Evolutionary conservation across 805 yeast species (phyloP), one percentile per base, ranked within the genome.

Genomic region (Maudiozyma pseudohumilis): DNA sequence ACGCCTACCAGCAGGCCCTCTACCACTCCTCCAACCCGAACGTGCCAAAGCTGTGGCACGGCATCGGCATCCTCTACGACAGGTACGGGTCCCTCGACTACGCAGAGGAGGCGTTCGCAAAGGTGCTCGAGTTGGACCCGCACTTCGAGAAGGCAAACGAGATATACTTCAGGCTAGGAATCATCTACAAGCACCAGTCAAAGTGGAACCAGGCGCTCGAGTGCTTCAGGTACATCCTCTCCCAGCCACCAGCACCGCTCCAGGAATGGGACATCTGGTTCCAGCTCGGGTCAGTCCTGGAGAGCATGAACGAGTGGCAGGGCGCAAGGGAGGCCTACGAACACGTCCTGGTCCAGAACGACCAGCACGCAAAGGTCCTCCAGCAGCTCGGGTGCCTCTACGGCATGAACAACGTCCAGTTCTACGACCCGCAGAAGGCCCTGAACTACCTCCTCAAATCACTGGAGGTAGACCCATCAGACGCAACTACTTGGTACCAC

Each of bases 201-300:
- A 87, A 89, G 61, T 72, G 84, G 56, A 74, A 76, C 36, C 83
- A 81, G 53, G 94, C 96, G 2, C 68, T 92, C 41, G 96, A 92
- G 59, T 92, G 97, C 59, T 92, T 92, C 70, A 81, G 86, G 55
- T 92, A 89, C 59, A 92, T 92, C 45, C 64, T 92, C 47, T 70
- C 78, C 40, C 81, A 80, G 61, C 97, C 98, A 0, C 98, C 98
- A 1, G 80, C 86, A 38, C 98, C 98, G 1, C 68, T 92, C 46
- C 88, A 96, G 33, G 95, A 86, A 58, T 86, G 95, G 35, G 98
- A 92, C 58, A 94, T 92, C 38, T 92, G 97, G 97, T 92, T 92
- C 66, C 98, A 92, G 64, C 83, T 92, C 45, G 98, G 98, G 29
- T 82, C 87, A 23, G 97, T 92, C 2, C 71, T 92, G 50, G 98